Evolutionary conservation across 2,329 filamentous ascomycete genomes (phyloP).

Genomic region (Ophidiomyces ophidiicola): DNA sequence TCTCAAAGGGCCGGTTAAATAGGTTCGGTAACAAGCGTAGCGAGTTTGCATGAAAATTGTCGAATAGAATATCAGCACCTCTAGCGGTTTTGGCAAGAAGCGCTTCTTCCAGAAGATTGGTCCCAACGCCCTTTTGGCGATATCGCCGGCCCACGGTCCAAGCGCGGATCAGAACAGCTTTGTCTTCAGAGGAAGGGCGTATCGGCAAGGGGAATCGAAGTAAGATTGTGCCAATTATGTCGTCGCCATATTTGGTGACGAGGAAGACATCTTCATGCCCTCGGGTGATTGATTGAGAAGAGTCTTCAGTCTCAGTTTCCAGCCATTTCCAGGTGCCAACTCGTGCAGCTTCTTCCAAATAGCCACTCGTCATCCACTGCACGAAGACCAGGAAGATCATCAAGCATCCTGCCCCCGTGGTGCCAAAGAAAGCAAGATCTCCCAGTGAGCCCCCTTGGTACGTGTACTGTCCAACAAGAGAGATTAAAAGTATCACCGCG

Average conservation of each 20-base stretch:
- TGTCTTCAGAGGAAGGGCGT: conserved; percentile 7
- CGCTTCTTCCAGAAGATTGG: conserved; percentile 59
- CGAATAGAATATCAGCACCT: conserved; percentile 50
- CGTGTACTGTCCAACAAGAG: conserved; percentile 30
- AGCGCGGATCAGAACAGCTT: conserved; percentile 52
- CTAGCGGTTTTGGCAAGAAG: conserved; percentile 58
- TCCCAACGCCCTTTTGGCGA: conserved; percentile 59
- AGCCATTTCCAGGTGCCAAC: conserved; percentile 52
- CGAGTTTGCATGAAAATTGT: conserved; percentile 64
- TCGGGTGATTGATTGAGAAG: conserved; percentile 20
- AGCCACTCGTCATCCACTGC: conserved; percentile 50
- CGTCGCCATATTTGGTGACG: conserved; percentile 51
- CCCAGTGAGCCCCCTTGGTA: conserved; percentile 17
- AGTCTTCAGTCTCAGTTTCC: conserved; percentile 21
- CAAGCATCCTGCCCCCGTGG: conserved; percentile 33
- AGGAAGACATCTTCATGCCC: conserved; percentile 50
- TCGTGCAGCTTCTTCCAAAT: conserved; percentile 51
- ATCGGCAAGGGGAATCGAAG: conserved; percentile 29
- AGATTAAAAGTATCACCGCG: conserved; percentile 28
- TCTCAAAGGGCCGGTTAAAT: conserved; percentile 51
- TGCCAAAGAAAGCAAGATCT: conserved; percentile 7
- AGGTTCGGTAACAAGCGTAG: conserved; percentile 48
- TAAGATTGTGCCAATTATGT: conserved; percentile 59
- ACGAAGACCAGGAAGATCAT: conserved; percentile 46
- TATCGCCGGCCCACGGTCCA: conserved; percentile 68